phyloP scores from a whole-genome alignment of 345 rosid genomes.

The Sisymbrium altissimum region DNA sequence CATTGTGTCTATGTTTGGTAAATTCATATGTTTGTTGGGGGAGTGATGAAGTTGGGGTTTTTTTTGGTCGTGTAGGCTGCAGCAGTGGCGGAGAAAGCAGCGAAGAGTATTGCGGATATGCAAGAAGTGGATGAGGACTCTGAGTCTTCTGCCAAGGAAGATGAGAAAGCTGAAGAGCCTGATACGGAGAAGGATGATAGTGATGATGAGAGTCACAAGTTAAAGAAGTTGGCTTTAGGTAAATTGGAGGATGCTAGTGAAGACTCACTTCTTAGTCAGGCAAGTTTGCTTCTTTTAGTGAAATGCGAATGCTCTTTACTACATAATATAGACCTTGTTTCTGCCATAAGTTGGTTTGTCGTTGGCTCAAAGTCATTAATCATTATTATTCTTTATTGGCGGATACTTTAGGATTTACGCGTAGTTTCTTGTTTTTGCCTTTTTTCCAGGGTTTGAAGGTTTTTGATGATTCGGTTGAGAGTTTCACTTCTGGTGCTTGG shows the following conservation, averaged over 20 bases:
- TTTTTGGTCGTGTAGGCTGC: conserved; percentile 56
- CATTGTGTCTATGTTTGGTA: background rate
- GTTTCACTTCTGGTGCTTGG: conserved; percentile 96
- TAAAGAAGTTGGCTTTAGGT: conserved; percentile 64
- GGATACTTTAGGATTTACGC: background rate
- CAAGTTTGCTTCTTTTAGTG: conserved; percentile 34
- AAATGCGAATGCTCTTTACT: background rate
- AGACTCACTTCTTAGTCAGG: conserved; percentile 89
- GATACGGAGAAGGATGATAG: conserved; percentile 47
- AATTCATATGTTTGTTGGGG: background rate
- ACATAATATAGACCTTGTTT: background rate
- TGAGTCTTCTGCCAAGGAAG: conserved; percentile 51
- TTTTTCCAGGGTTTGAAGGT: conserved; percentile 70
- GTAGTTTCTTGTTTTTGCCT: background rate
- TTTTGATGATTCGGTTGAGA: conserved; percentile 90
- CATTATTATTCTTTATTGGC: background rate
- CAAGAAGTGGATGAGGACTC: conserved; percentile 50
- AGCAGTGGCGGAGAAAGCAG: conserved; percentile 79
- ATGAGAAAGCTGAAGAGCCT: conserved; percentile 45
- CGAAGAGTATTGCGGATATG: conserved; percentile 70
- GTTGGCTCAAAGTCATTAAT: background rate
- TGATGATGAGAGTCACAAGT: conserved; percentile 55
- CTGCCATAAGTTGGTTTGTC: background rate
- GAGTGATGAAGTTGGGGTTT: conserved; percentile 4
- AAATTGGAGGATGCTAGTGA: conserved; percentile 84